A percentile compares a stretch with the other conserved stretches of the same genome.
Evolutionary conservation across 2,329 filamentous ascomycete genomes (phyloP).

Genomic region (Ophiocordyceps camponoti-leonardi): DNA sequence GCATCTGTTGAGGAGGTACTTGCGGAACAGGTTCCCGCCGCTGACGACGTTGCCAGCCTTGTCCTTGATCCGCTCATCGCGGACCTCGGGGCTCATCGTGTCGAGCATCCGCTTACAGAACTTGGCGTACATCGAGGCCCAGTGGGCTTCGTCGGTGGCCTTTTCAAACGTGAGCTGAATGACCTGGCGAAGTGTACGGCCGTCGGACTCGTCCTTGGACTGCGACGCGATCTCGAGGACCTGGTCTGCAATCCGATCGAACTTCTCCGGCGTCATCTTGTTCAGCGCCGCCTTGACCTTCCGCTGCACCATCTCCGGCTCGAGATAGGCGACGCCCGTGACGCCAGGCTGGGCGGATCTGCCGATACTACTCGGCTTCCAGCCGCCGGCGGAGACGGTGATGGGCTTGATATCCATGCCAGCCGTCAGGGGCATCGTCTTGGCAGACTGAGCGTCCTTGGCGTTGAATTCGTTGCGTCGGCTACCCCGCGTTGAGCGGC

Average conservation of each 20-base stretch:
- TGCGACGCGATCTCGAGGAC: constrained; percentile 85
- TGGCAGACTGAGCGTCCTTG: constrained; percentile 55
- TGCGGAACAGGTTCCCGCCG: constrained; percentile 89
- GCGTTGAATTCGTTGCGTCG: constrained; percentile 38
- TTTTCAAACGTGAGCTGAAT: constrained; percentile 99
- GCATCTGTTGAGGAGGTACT: constrained; percentile 95
- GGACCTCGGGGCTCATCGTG: constrained; percentile 86
- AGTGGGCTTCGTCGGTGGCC: constrained; percentile 94
- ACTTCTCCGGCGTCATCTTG: constrained; percentile 99
- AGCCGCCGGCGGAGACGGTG: constrained; percentile 53
- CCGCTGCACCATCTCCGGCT: constrained; percentile 86
- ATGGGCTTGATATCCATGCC: constrained; percentile 71
- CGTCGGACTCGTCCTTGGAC: constrained; percentile 89
- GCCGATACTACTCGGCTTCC: constrained; percentile 69
- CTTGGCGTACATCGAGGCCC: constrained; percentile 97
- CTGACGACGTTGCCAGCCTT: constrained; percentile 76
- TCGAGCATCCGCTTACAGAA: constrained; percentile 97
- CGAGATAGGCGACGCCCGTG: constrained; percentile 40
- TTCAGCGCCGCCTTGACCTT: constrained; percentile 98
- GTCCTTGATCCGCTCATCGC: constrained; percentile 87
- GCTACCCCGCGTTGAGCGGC: constrained; percentile 46
- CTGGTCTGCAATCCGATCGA: constrained; percentile 86
- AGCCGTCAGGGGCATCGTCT: constrained; percentile 82
- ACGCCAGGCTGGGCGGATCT: constrained; percentile 18
- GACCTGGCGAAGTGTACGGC: constrained; percentile 86